These are phyloP conservation scores for Colletotrichum sp. DNA, from an alignment of 2,329 filamentous ascomycete genomes.

Conservation along the genomic window DNA sequence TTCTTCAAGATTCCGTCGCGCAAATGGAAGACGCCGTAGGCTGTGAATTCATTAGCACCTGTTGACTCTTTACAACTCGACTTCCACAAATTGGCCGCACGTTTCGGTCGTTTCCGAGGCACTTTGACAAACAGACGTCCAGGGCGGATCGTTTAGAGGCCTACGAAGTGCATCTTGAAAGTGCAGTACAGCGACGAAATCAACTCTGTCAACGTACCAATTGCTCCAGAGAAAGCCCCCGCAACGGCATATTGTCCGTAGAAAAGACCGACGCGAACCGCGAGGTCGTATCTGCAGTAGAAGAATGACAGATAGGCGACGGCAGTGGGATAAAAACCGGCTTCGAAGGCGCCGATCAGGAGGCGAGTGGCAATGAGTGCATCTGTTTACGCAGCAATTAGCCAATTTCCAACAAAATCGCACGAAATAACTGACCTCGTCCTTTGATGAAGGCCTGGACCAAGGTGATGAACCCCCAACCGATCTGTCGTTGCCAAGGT, in stretches of 20 bases:
- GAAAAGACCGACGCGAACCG: slow-evolving; percentile 56
- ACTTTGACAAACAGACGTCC: background rate
- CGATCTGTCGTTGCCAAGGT: slow-evolving; percentile 34
- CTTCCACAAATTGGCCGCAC: background rate
- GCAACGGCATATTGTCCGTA: slow-evolving; percentile 63
- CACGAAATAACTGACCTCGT: slow-evolving; percentile 22
- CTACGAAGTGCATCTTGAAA: background rate
- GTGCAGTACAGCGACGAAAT: background rate
- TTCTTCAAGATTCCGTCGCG: slow-evolving; percentile 31
- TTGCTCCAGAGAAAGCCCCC: slow-evolving; percentile 59
- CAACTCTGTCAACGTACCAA: slow-evolving; percentile 30
- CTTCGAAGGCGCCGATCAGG: slow-evolving; percentile 33
- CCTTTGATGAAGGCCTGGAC: slow-evolving; percentile 32
- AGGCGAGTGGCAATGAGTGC: slow-evolving; percentile 26
- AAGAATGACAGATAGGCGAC: slow-evolving; percentile 64
- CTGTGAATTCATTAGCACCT: slow-evolving; percentile 14
- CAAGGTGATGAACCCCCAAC: slow-evolving; percentile 33
- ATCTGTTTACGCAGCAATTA: slow-evolving; percentile 10
- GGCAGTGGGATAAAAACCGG: slow-evolving; percentile 64
- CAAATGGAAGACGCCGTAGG: slow-evolving; percentile 45
- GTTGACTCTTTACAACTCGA: background rate
- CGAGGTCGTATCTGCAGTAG: slow-evolving; percentile 64
- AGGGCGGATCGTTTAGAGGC: background rate
- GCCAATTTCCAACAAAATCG: background rate
- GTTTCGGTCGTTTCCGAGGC: background rate